These are phyloP conservation scores for Salix exigua DNA, from an alignment of 345 rosid genomes.

Conservation along the genomic window DNA sequence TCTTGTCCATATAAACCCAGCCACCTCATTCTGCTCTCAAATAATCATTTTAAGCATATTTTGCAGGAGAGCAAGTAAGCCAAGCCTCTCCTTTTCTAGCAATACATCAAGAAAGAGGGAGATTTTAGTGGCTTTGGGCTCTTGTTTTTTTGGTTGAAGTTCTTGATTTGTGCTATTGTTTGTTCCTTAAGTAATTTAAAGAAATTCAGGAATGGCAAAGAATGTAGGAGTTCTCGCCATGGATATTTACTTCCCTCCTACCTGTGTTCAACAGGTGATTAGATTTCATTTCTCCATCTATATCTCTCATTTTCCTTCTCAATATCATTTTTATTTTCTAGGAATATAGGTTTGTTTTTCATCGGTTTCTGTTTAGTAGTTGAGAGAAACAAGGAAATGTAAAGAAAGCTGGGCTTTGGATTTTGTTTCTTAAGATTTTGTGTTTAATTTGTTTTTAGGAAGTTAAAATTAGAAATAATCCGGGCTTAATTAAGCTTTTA, in stretches of 20 bases:
- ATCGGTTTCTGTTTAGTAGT: slow-evolving; percentile 2
- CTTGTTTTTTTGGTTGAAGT: background rate
- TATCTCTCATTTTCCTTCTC: background rate
- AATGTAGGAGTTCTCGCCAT: slow-evolving; percentile 95
- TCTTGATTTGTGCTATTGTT: background rate
- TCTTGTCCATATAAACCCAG: background rate
- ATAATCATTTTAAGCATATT: background rate
- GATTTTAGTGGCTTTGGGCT: background rate
- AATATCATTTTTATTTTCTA: background rate
- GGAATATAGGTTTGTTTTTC: background rate
- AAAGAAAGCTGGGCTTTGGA: background rate
- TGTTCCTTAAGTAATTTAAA: background rate
- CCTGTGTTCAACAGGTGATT: slow-evolving; percentile 85
- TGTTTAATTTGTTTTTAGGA: background rate
- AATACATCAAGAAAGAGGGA: background rate
- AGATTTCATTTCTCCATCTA: background rate
- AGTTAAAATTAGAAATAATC: background rate
- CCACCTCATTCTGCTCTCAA: background rate
- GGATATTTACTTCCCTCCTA: slow-evolving; percentile 97
- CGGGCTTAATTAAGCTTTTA: background rate
- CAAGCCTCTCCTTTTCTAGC: background rate
- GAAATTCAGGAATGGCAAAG: slow-evolving; percentile 55
- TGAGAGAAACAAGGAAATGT: slow-evolving; percentile 8
- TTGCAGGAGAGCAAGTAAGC: background rate
- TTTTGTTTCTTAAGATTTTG: background rate